A percentile compares a stretch with the other conserved stretches of the same genome.
phyloP scores from a whole-genome alignment of 176 grass and related monocot species.

The Musa beccarii region DNA sequence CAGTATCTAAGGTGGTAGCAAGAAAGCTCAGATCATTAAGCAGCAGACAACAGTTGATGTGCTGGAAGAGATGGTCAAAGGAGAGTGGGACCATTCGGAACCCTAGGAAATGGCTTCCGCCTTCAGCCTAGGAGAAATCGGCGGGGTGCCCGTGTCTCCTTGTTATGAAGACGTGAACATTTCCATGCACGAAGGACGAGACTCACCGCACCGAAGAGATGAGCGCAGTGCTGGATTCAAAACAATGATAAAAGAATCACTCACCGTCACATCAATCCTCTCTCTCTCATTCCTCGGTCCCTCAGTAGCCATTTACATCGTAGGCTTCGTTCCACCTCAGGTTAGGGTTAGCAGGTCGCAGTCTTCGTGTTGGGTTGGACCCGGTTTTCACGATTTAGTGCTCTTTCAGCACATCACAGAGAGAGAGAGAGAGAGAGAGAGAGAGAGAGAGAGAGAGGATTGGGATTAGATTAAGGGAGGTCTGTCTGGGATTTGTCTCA shows the following conservation, averaged over 20 bases:
- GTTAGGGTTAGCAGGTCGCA: neutral
- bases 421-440: neutral
- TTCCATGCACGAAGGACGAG: slow-evolving; percentile 19
- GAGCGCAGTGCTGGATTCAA: neutral
- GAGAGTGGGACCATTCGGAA: neutral
- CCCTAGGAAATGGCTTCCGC: slow-evolving; percentile 9
- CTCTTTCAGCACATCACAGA: neutral
- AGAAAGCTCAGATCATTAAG: neutral
- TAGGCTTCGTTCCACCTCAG: neutral
- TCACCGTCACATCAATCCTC: neutral
- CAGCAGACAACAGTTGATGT: too few relatives aligned
- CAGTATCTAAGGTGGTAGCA: neutral
- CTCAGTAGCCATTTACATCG: too few relatives aligned
- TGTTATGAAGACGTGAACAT: slow-evolving; percentile 20
- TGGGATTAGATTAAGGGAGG: slow-evolving; percentile 25
- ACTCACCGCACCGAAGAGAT: neutral
- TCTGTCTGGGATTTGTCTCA: slow-evolving; percentile 35
- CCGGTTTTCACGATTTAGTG: neutral
- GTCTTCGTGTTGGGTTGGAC: neutral
- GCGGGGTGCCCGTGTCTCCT: slow-evolving; percentile 46
- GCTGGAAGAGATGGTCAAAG: neutral
- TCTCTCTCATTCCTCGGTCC: too few relatives aligned
- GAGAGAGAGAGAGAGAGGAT: neutral
- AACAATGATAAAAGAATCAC: neutral
- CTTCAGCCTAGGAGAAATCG: slow-evolving; percentile 38